Evolutionary conservation across 176 grass and related monocot genomes (phyloP).

Genomic region (Musa acuminata): DNA sequence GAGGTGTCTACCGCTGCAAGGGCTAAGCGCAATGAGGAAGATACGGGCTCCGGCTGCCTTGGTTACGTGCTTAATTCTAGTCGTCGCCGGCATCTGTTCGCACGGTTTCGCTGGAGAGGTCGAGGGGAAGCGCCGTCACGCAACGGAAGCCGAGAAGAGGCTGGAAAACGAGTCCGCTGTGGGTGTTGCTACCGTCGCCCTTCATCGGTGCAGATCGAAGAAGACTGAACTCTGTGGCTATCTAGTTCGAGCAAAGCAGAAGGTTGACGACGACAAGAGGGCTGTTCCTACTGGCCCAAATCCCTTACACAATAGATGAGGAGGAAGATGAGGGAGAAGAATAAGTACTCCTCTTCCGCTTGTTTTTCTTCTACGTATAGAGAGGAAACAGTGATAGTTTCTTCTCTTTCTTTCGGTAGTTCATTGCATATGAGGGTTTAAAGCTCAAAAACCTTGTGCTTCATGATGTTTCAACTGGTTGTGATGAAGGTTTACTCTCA

Average conservation of each 20-base stretch:
- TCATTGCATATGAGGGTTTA: too few species aligned
- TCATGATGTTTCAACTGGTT: too few species aligned
- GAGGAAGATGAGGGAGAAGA: neutral
- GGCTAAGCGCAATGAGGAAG: neutral
- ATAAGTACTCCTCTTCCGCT: neutral
- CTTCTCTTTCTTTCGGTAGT: too few species aligned
- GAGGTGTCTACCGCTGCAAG: neutral
- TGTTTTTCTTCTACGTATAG: too few species aligned
- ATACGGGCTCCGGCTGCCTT: constrained; percentile 16
- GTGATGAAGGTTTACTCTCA: too few species aligned
- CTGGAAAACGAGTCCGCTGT: neutral
- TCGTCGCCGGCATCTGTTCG: constrained; percentile 19
- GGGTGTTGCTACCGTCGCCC: neutral
- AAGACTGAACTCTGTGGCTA: neutral
- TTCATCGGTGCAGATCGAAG: constrained; percentile 13
- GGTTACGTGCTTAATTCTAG: constrained; percentile 28
- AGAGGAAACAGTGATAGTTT: too few species aligned
- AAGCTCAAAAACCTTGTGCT: too few species aligned
- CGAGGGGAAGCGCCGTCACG: neutral
- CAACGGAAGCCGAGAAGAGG: neutral
- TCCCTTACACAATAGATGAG: constrained; percentile 82
- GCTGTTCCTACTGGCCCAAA: constrained; percentile 59
- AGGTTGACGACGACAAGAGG: constrained; percentile 52
- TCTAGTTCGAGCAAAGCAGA: neutral
- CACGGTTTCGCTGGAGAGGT: constrained; percentile 29